These are phyloP conservation scores for Quercus ilex DNA, from an alignment of 306 rosid genomes.

Conservation along the genomic window DNA sequence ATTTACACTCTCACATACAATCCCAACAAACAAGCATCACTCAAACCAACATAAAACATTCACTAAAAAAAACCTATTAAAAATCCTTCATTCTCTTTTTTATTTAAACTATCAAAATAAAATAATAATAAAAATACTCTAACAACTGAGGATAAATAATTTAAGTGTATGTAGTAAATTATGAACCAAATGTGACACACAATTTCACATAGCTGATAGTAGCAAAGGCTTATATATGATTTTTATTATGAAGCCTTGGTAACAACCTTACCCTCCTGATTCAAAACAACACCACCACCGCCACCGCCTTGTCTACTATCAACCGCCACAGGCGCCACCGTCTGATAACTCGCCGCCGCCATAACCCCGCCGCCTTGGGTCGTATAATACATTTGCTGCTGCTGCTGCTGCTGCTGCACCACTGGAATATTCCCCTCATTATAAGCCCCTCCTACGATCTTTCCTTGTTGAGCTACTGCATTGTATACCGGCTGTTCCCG, in stretches of 20 bases:
- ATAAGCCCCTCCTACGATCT: slow-evolving; percentile 24
- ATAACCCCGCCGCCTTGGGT: slow-evolving; percentile 21
- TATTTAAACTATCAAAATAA: slow-evolving; percentile 8
- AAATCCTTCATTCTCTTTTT: slow-evolving; percentile 2
- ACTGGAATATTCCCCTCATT: slow-evolving; percentile 26
- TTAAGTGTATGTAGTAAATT: not conserved
- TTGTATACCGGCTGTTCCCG: slow-evolving; percentile 36
- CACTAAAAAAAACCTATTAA: slow-evolving; percentile 12
- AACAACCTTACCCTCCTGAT: slow-evolving; percentile 47
- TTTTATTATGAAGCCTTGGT: slow-evolving; percentile 14
- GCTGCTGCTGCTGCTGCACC: slow-evolving; percentile 21
- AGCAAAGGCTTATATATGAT: not conserved
- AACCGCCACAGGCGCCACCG: slow-evolving; percentile 30
- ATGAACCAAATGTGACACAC: not conserved
- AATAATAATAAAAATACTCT: not conserved
- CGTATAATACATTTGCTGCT: slow-evolving; percentile 44
- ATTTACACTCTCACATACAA: too few relatives aligned
- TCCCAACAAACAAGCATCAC: slow-evolving; percentile 37
- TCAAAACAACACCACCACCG: slow-evolving; percentile 8
- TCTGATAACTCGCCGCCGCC: slow-evolving; percentile 29
- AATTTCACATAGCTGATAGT: slow-evolving; percentile 31
- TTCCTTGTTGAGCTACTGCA: slow-evolving; percentile 24
- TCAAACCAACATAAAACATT: slow-evolving; percentile 17
- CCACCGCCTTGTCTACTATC: slow-evolving; percentile 39
- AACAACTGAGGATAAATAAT: not conserved